Evolutionary conservation across 495 filamentous ascomycete species (phyloP), one percentile per base, ranked within the genome.

Genomic region (Melanomma pulvis-pyrius): DNA sequence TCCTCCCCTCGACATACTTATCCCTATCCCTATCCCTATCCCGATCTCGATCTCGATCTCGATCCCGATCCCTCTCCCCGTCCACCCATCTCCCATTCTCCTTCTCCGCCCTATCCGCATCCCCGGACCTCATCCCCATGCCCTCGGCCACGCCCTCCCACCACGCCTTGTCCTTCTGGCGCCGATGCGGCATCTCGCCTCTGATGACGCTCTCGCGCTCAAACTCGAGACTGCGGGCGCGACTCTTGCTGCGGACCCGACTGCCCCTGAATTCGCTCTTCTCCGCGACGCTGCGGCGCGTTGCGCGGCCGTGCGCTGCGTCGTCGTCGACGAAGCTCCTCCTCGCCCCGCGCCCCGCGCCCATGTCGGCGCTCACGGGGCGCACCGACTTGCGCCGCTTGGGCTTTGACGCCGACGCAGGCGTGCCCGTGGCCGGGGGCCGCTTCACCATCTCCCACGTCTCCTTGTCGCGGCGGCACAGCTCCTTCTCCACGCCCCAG

Each of bases 401-500:
- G 28, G 2, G n/a, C 19, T 11, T 46, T 22, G 22, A 2, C 47
- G 1, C 65, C 60, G 12, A 9, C 48, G 9, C 21, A 6, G 3
- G 6, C 48, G 39, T 25, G 21, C 55, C 52, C 36, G 63, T 66
- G 6, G 67, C 26, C 39, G 71, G 67, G 21, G 77, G 77, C 50
- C 59, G 46, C 24, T 67, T 55, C 6, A 79, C 73, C 50, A 73
- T 75, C 26, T 76, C 76, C n/a, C 67, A 68, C 24, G 70, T 76
- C 50, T 75, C 59, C 4, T 69, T 71, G 59, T 79, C 77, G 49
- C 68, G 55, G 24, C 60, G 58, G 21, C 72, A 60, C n/a, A 79
- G 57, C 60, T 77, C 74, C 11, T 64, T 56, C 69, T 79, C 76
- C 4, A 78, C 34, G 8, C 44, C 53, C 72, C 71, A 74, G n/a